phyloP scores from a whole-genome alignment of 2,329 filamentous ascomycete genomes.

The Aaosphaeria arxii region DNA sequence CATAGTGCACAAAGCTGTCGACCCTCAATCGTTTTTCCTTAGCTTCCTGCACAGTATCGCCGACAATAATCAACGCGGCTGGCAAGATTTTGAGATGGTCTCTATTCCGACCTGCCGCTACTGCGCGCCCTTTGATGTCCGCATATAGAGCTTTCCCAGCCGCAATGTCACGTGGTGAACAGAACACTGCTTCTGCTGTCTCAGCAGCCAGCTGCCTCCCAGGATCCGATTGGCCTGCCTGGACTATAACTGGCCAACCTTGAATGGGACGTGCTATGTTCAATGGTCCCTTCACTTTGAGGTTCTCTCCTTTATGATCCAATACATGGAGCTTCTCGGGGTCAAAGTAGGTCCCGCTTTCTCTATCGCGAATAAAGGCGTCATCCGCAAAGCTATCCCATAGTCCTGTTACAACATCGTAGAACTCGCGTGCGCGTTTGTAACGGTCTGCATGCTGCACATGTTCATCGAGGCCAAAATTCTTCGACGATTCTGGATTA shows the following conservation, averaged over 20 bases:
- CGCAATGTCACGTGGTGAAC: constrained; percentile 47
- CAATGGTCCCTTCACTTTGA: constrained; percentile 48
- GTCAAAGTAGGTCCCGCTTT: constrained; percentile 50
- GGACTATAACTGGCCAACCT: constrained; percentile 56
- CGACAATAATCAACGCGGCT: constrained; percentile 51
- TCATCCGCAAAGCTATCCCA: constrained; percentile 58
- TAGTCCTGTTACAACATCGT: constrained; percentile 52
- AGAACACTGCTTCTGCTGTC: constrained; percentile 55
- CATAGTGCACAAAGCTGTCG: constrained; percentile 54
- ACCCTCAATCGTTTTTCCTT: constrained; percentile 48
- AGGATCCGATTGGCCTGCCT: constrained; percentile 54
- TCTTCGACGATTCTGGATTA: constrained; percentile 52
- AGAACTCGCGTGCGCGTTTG: constrained; percentile 52
- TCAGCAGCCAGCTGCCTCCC: constrained; percentile 52
- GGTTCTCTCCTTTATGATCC: constrained; percentile 48
- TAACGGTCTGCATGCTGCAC: constrained; percentile 51
- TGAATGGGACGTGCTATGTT: constrained; percentile 54
- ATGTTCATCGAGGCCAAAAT: constrained; percentile 52
- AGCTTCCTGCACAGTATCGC: constrained; percentile 50
- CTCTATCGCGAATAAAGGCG: constrained; percentile 50
- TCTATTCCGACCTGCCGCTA: constrained; percentile 44
- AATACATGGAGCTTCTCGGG: constrained; percentile 53
- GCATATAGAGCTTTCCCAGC: constrained; percentile 48
- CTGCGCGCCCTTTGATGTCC: constrained; percentile 51
- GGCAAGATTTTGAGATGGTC: constrained; percentile 53